Evolutionary conservation across 345 rosid species (phyloP), one percentile per base, ranked within the genome.

Genomic region (Camelina laxa): DNA sequence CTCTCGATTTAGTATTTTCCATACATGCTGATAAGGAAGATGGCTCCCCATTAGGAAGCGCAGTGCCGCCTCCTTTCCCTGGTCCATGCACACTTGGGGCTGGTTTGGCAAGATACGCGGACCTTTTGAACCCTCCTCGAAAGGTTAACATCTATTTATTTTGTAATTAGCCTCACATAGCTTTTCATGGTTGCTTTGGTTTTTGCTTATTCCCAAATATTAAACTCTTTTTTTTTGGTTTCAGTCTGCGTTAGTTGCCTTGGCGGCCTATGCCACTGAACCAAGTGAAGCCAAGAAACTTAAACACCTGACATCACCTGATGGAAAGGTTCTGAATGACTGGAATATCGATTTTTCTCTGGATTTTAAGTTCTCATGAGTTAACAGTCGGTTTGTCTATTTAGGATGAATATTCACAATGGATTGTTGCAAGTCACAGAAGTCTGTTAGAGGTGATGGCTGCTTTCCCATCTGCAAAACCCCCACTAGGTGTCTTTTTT

Each of bases 371-470:
- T 30, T 31, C 20, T 59, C 27, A 13, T 47, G 7, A 33, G 57
- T 57, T 70, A 58, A 57, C 22, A 42, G 7, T 60, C 10, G 31
- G 27, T 59, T 51, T 44, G n/a, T 22, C 50, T 17, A 20, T 24
- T 35, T 84, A 95, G 99, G 97, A 92, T 79, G 97, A 92, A 70
- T 92, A 95, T 79, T 73, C 97, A 55, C 88, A 92, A 65, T 95
- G 96, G 99, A 75, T 95, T 64, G 90, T 85, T 65, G 85, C 88
- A 64, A 84, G 84, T 76, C 97, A 90, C 82, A 91, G 96, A 85
- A 95, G 97, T 79, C 93, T 95, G 63, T 92, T 90, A 74, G 99
- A 95, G 84, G 93, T 95, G 42, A 86, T 95, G 99, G 85, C 87
- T 58, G 89, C 85, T 74, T 94, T 94, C 75, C 92, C 96, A 63